phyloP scores from a whole-genome alignment of 495 filamentous ascomycete genomes.

The Cryomyces antarcticus region DNA sequence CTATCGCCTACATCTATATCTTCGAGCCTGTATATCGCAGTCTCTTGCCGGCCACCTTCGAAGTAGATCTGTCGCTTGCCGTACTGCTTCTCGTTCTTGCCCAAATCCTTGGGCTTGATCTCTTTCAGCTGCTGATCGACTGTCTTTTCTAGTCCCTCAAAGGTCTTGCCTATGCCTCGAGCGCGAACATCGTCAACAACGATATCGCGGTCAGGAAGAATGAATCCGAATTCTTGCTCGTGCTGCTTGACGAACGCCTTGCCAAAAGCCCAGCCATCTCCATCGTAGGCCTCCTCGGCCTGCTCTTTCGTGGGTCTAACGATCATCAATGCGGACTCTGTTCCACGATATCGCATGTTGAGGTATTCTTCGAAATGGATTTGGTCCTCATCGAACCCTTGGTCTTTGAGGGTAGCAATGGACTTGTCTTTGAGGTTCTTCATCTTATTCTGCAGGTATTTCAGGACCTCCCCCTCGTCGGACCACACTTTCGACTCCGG shows the following conservation, averaged over 20 bases:
- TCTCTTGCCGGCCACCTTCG: conserved; percentile 54
- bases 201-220: conserved; percentile 69
- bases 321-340: conserved; percentile 76
- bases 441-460: conserved; percentile 28
- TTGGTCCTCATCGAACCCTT: conserved; percentile 51
- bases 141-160: conserved; percentile 54
- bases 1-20: conserved; percentile 58
- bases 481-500: conserved; percentile 70
- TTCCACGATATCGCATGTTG: conserved; percentile 76
- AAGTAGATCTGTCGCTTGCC: conserved; percentile 43
- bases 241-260: conserved; percentile 73
- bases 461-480: conserved; percentile 23
- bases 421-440: conserved; percentile 49
- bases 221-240: conserved; percentile 88
- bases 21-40: conserved; percentile 68
- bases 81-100: conserved; percentile 32
- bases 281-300: conserved; percentile 32
- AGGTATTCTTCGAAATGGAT: conserved; percentile 76
- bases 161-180: conserved; percentile 73
- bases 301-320: conserved; percentile 39
- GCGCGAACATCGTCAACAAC: conserved; percentile 86
- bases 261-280: conserved; percentile 58
- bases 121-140: conserved; percentile 60
- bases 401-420: conserved; percentile 37
- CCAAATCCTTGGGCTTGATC: conserved; percentile 30